Evolutionary conservation across 2,329 filamentous ascomycete species (phyloP).

Genomic region (Colletotrichum lindemuthianum): DNA sequence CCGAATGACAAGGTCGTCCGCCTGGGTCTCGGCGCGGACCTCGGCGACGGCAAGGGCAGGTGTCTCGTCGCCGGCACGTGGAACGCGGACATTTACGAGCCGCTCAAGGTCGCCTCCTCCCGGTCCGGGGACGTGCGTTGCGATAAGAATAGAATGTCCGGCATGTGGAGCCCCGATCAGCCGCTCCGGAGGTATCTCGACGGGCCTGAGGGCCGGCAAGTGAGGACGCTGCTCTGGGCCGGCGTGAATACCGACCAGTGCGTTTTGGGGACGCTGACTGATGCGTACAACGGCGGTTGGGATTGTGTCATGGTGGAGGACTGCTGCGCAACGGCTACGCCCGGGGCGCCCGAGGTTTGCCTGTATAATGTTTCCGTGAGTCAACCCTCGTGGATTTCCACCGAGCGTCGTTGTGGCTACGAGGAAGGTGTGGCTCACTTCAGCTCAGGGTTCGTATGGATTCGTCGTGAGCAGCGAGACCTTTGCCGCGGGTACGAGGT

Average conservation of each 20-base stretch:
- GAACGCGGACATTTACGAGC: constrained; percentile 63
- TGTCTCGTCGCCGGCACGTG: constrained; percentile 63
- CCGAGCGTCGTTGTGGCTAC: too few relatives aligned
- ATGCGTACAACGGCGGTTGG: constrained; percentile 62
- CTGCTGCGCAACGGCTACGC: constrained; percentile 30
- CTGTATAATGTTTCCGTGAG: constrained; percentile 30
- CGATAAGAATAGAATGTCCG: constrained; percentile 68
- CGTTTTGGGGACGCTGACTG: constrained; percentile 64
- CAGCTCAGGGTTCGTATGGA: constrained; percentile 24
- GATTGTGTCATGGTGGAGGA: constrained; percentile 33
- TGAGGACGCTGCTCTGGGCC: constrained; percentile 63
- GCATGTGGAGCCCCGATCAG: constrained; percentile 60
- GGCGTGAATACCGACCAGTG: constrained; percentile 72
- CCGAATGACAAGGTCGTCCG: constrained; percentile 29
- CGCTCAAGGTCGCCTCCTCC: constrained; percentile 48
- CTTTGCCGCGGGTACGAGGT: constrained; percentile 24
- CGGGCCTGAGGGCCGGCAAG: constrained; percentile 38
- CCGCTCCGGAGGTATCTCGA: constrained; percentile 53
- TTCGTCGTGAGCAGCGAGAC: constrained; percentile 26
- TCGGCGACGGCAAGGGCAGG: constrained; percentile 54
- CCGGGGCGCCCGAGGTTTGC: constrained; percentile 28
- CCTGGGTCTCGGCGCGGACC: constrained; percentile 56
- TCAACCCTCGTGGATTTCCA: not conserved
- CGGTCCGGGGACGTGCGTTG: constrained; percentile 56
- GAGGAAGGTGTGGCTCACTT: not conserved